Conservation (phyloP, 83 land plant genomes). For the Diphasiastrum complanatum region DNA sequence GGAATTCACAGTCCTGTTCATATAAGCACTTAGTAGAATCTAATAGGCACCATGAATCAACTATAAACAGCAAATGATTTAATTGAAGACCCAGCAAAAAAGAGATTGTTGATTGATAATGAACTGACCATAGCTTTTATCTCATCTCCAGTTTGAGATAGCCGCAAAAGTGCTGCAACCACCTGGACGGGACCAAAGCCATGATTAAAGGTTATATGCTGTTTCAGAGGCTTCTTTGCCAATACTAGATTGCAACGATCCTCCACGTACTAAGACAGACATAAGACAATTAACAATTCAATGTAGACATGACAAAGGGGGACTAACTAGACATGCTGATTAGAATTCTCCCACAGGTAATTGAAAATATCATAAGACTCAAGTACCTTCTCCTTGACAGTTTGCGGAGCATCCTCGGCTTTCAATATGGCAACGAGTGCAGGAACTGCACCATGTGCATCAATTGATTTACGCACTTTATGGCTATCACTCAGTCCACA, state of each 20-base stretch:
- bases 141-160: slow-evolving; percentile 55
- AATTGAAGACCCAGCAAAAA: slow-evolving; percentile 2
- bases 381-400: slow-evolving; percentile 55
- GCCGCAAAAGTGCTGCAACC: slow-evolving; percentile 46
- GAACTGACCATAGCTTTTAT: slow-evolving; percentile 46
- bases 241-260: no score
- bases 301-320: background rate
- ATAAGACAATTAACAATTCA: background rate
- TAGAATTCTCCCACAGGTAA: background rate
- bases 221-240: background rate
- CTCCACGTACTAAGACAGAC: no score
- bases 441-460: slow-evolving; percentile 54
- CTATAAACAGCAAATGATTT: background rate
- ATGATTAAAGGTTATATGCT: background rate
- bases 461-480: slow-evolving; percentile 48
- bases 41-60: background rate
- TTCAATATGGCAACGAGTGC: slow-evolving; percentile 48
- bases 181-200: slow-evolving; percentile 31
- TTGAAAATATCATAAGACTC: background rate
- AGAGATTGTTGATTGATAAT: background rate
- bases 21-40: no score
- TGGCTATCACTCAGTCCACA: slow-evolving; percentile 40
- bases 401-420: slow-evolving; percentile 27
- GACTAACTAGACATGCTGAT: no score
- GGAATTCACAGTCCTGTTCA: no score